These are phyloP conservation scores for Podila horticola DNA, from an alignment of 192 early-diverging fungal species.

Conservation along the genomic window DNA sequence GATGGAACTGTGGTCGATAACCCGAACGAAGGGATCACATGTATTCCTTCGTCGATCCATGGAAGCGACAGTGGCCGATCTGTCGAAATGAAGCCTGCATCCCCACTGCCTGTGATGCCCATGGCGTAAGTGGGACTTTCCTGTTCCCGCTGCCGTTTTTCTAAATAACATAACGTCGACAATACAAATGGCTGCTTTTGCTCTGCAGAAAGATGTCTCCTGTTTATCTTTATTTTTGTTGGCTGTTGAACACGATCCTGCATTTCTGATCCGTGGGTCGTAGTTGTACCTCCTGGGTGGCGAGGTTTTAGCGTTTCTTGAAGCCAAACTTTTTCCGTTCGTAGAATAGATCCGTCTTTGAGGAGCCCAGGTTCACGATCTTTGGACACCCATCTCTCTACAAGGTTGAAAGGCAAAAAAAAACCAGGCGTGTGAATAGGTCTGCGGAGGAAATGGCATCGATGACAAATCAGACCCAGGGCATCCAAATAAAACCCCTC, in stretches of 20 bases:
- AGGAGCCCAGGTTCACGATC: conserved; percentile 95
- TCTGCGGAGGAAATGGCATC: too few relatives aligned
- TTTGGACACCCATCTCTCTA: conserved; percentile 97
- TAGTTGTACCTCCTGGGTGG: background rate
- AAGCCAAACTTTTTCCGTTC: conserved; percentile 93
- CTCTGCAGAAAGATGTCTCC: too few relatives aligned
- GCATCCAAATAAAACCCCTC: too few relatives aligned
- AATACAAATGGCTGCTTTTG: too few relatives aligned
- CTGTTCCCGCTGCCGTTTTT: too few relatives aligned
- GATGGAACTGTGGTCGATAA: conserved; percentile 32
- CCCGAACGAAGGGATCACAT: conserved; percentile 21
- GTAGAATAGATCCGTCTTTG: conserved; percentile 92
- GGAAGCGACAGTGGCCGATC: conserved; percentile 38
- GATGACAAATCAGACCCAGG: too few relatives aligned
- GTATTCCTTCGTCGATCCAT: conserved; percentile 21
- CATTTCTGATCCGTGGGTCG: background rate
- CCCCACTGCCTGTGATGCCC: background rate
- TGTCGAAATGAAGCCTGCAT: background rate
- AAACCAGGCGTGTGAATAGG: background rate
- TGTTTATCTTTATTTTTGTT: too few relatives aligned
- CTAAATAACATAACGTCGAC: too few relatives aligned
- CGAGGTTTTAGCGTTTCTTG: conserved; percentile 61
- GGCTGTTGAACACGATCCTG: background rate
- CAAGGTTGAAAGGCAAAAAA: background rate
- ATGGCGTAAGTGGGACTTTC: background rate